Evolutionary conservation across 495 filamentous ascomycete species (phyloP).

Genomic region (Neurospora tetrasperma): DNA sequence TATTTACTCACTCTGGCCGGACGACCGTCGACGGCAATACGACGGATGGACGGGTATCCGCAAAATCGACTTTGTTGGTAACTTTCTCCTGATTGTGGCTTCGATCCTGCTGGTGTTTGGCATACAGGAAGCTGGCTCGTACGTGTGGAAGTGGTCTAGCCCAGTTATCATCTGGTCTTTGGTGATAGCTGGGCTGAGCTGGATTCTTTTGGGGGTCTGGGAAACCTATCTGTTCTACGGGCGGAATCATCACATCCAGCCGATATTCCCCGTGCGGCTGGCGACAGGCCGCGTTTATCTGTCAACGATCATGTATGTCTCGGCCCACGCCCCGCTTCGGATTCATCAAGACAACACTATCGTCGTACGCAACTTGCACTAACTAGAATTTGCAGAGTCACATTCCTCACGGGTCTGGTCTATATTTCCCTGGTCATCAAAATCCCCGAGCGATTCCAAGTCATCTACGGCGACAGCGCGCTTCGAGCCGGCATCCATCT

Average conservation of each 20-base stretch:
- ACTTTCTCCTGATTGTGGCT: constrained; percentile 40
- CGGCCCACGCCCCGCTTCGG: constrained; percentile 4
- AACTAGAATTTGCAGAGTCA: constrained; percentile 23
- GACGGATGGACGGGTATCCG: constrained; percentile 19
- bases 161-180: constrained; percentile 34
- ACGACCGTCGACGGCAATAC: constrained; percentile 17
- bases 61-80: constrained; percentile 49
- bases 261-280: constrained; percentile 34
- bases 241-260: constrained; percentile 22
- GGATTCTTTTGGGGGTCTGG: constrained; percentile 37
- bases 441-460: constrained; percentile 51
- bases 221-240: constrained; percentile 29
- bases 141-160: constrained; percentile 35
- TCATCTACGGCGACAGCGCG: constrained; percentile 40
- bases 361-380: constrained; percentile 2
- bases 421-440: constrained; percentile 48
- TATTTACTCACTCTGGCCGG: constrained; percentile 43
- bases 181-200: constrained; percentile 34
- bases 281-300: constrained; percentile 26
- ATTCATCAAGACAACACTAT: not conserved
- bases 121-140: constrained; percentile 46
- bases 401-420: constrained; percentile 44
- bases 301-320: constrained; percentile 31
- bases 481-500: constrained; percentile 47
- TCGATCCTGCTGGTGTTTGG: constrained; percentile 48